phyloP scores from a whole-genome alignment of 805 yeast species.

The Metschnikowia drakensbergensis region DNA sequence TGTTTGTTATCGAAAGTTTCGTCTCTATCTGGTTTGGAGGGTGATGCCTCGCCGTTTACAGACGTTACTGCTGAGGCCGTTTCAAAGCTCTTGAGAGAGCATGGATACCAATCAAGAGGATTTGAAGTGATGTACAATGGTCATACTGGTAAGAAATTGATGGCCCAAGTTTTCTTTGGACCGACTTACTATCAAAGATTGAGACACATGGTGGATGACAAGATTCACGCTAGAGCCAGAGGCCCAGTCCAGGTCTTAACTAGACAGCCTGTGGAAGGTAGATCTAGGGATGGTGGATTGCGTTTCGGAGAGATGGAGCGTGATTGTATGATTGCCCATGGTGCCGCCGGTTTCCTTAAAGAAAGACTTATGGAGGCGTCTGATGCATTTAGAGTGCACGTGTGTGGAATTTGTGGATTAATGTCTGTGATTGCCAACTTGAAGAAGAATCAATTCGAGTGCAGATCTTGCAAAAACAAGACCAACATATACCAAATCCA shows the following conservation, averaged over 20 bases:
- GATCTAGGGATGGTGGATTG: constrained; percentile 98
- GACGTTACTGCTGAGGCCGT: constrained; percentile 98
- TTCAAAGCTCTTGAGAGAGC: constrained; percentile 85
- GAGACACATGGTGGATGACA: constrained; percentile 99
- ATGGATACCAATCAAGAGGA: constrained; percentile 97
- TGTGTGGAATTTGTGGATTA: constrained; percentile 97
- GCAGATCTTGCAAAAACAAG: constrained; percentile 97
- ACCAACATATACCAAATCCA: constrained; percentile 97
- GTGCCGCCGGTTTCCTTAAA: constrained; percentile 97
- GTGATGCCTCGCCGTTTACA: constrained; percentile 99
- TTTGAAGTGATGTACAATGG: constrained; percentile 99
- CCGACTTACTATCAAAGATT: constrained; percentile 98
- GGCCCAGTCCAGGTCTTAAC: constrained; percentile 98
- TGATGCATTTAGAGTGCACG: constrained; percentile 96
- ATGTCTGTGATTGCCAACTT: constrained; percentile 97
- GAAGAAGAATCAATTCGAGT: constrained; percentile 96
- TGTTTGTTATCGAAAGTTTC: constrained; percentile 95
- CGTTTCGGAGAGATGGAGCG: constrained; percentile 99
- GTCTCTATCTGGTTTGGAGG: constrained; percentile 91
- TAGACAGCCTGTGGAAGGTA: constrained; percentile 98
- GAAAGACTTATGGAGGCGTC: constrained; percentile 99
- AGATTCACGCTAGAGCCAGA: constrained; percentile 98
- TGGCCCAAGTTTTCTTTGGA: constrained; percentile 99
- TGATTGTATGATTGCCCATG: constrained; percentile 99
- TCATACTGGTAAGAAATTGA: constrained; percentile 94